These are phyloP conservation scores for Tricholoma matsutake DNA, from an alignment of 768 basidiomycete species.

Conservation along the genomic window DNA sequence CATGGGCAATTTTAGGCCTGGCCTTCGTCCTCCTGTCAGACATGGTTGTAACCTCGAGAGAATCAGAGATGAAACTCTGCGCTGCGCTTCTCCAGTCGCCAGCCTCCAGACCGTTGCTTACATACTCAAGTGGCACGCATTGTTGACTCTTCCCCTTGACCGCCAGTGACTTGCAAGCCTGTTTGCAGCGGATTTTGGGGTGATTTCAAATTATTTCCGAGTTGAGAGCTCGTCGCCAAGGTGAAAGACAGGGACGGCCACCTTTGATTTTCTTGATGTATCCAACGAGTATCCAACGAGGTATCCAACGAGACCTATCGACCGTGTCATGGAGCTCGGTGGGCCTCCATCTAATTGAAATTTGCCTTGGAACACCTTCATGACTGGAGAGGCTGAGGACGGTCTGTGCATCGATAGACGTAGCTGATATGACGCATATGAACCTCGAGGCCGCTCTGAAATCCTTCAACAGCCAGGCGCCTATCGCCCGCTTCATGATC, in stretches of 20 bases:
- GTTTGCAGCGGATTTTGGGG: too few relatives aligned
- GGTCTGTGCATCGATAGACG: not conserved
- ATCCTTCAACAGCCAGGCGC: not conserved
- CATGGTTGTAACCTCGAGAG: not conserved
- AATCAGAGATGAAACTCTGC: too few relatives aligned
- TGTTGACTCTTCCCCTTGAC: too few relatives aligned
- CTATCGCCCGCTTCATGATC: not conserved
- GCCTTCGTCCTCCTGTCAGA: not conserved
- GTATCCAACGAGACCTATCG: not conserved
- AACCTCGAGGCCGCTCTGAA: not conserved
- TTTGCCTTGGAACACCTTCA: not conserved
- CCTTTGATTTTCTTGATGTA: not conserved
- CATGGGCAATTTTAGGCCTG: not conserved
- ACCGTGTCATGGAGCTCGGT: not conserved
- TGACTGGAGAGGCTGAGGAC: not conserved
- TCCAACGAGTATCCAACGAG: not conserved
- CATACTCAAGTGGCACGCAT: too few relatives aligned
- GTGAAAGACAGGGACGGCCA: too few relatives aligned
- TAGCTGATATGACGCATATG: not conserved
- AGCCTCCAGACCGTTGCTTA: too few relatives aligned
- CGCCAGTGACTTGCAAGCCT: too few relatives aligned
- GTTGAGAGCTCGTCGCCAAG: too few relatives aligned
- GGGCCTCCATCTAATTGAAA: not conserved
- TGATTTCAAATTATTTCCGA: too few relatives aligned
- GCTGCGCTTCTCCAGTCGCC: not conserved